Conservation (phyloP, 129 eudicot genomes). For the Cynara cardunculus region DNA sequence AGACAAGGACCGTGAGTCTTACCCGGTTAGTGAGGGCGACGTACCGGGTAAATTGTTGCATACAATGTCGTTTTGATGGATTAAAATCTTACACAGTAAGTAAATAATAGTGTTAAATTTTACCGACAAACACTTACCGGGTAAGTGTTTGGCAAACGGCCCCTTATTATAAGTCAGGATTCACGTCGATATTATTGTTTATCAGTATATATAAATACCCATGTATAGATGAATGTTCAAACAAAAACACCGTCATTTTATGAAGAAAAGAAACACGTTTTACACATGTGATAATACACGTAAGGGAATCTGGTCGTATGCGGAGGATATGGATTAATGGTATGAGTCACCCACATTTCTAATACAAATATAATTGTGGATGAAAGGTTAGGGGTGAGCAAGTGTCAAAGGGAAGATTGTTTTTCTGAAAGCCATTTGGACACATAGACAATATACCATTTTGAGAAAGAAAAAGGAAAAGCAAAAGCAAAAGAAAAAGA, state of each 20-base stretch:
- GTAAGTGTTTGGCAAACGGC: too few species aligned
- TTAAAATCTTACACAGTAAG: too few species aligned
- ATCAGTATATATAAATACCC: too few species aligned
- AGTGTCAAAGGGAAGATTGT: conserved; percentile 25
- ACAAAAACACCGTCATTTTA: background rate
- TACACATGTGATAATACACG: background rate
- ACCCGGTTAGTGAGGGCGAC: too few species aligned
- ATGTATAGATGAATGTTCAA: too few species aligned
- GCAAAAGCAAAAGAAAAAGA: background rate
- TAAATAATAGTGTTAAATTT: too few species aligned
- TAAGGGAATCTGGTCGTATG: background rate
- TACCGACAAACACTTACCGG: too few species aligned
- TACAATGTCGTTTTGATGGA: too few species aligned
- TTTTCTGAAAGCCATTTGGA: conserved; percentile 25
- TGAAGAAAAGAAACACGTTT: background rate
- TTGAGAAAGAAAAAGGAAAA: conserved; percentile 13
- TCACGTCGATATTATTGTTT: too few species aligned
- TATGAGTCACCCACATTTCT: background rate
- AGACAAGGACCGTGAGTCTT: too few species aligned
- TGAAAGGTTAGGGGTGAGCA: conserved; percentile 7
- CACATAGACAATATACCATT: conserved; percentile 19
- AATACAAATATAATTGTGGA: background rate
- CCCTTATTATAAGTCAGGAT: too few species aligned
- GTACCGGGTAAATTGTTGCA: too few species aligned
- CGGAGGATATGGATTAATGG: background rate